Conservation (phyloP, 805 yeast species). For the Metschnikowia aberdeeniae region DNA sequence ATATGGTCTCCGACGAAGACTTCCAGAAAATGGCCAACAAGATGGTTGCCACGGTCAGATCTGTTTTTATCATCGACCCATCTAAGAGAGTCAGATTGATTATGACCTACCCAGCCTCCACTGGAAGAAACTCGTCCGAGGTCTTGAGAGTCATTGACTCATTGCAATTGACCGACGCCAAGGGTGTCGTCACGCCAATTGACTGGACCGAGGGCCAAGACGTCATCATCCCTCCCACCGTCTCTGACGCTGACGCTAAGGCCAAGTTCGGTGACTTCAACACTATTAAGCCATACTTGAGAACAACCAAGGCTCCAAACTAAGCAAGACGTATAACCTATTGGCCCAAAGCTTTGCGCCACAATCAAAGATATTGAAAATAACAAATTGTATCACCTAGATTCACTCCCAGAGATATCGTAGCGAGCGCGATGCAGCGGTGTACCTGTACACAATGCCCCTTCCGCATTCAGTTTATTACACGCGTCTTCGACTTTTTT, state of each 20-base stretch:
- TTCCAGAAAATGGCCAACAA: conserved; percentile 63
- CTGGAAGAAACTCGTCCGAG: conserved; percentile 75
- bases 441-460: background rate
- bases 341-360: too few species aligned
- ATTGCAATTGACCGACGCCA: conserved; percentile 58
- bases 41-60: conserved; percentile 63
- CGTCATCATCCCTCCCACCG: conserved; percentile 67
- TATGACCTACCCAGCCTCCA: conserved; percentile 67
- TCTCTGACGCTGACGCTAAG: conserved; percentile 57
- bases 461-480: conserved; percentile 9
- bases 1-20: conserved; percentile 70
- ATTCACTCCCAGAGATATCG: too few species aligned
- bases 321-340: background rate
- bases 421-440: too few species aligned
- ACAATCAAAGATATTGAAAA: too few species aligned
- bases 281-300: conserved; percentile 58
- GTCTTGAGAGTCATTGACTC: conserved; percentile 68
- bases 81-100: conserved; percentile 57
- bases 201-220: conserved; percentile 74
- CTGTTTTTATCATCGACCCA: conserved; percentile 71
- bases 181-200: conserved; percentile 64
- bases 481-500: conserved; percentile 8
- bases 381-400: too few species aligned
- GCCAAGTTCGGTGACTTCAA: conserved; percentile 59
- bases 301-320: conserved; percentile 43